Base-by-base conservation (phyloP, 106 monocot genomes). In the Triglochin maritima region DNA sequence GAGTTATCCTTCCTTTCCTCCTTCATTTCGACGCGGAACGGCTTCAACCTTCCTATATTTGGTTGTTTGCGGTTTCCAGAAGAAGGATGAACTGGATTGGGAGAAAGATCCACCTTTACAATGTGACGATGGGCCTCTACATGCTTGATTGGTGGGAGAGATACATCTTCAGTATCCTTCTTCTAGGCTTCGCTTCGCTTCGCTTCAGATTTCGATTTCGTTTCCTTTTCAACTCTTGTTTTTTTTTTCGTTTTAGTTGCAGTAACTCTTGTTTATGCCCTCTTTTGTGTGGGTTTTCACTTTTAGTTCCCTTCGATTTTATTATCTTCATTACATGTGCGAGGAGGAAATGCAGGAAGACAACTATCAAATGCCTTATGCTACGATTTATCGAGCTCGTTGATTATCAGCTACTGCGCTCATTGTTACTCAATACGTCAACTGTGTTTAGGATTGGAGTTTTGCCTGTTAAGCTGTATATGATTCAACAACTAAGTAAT, bases 101-200 rank as follows among this genome's bases (percentile, higher is more conserved):
- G 62, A 71, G 80, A 50, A 87, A 83, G 83, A 76, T 87, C 69
- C 83, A 87, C 72, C 83, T 87, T 47, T 87, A 87, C 72, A 87
- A 87, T 44, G 86, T 87, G 46, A 83, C 86, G 59, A 80, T 87
- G 80, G 86, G 86, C 4, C 80, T 87, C 62, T 87, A 87, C 72
- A 87, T 87, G 82, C 82, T 87, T 48, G 82, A 87, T 73, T 83
- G 80, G 83, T 87, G 86, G 86, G 86, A 87, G 69, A 70, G 75
- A 3, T 80, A 16, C 69, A 69, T 87, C 56, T 78, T 87, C 86
- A 86, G 82, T 86, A 83, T 83, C 87, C 87, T 81, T 47, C 47
- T 41, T 44, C 16, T 51, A 6, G 3, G 9, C 45, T 67, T 72
- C 41, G 16, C 47, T 13, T 72, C 41, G 16, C 47, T 13, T 44